These are phyloP conservation scores for Phaeosphaeria sp. DNA, from an alignment of 2,329 filamentous ascomycete genomes.

Conservation along the genomic window DNA sequence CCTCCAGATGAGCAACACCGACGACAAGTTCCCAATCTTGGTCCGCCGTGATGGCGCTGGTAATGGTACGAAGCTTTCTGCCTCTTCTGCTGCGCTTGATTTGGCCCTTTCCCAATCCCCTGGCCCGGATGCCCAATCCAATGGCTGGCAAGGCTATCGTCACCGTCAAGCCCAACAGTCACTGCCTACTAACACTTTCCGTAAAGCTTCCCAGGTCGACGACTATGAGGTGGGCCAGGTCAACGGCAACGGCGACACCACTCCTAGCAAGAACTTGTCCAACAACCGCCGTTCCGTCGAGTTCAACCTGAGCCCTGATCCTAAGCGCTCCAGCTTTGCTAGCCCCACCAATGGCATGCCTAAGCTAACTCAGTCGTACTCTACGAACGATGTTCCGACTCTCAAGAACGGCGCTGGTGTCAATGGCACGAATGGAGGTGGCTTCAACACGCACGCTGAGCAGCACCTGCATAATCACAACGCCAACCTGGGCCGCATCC, in stretches of 20 bases:
- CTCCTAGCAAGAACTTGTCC: slow-evolving; percentile 47
- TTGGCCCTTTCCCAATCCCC: slow-evolving; percentile 74
- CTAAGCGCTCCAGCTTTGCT: slow-evolving; percentile 55
- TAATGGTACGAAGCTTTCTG: slow-evolving; percentile 71
- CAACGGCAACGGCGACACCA: slow-evolving; percentile 51
- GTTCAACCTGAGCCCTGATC: slow-evolving; percentile 52
- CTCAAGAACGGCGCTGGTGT: slow-evolving; percentile 72
- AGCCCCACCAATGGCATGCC: slow-evolving; percentile 69
- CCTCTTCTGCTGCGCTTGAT: slow-evolving; percentile 81
- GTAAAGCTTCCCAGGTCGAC: slow-evolving; percentile 48
- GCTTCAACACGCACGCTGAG: slow-evolving; percentile 62
- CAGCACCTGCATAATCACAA: slow-evolving; percentile 74
- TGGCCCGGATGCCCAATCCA: slow-evolving; percentile 61
- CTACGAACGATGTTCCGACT: slow-evolving; percentile 86
- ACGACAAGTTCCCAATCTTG: slow-evolving; percentile 88
- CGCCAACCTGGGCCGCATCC: slow-evolving; percentile 80
- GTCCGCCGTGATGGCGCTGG: slow-evolving; percentile 68
- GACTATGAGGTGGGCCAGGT: slow-evolving; percentile 41
- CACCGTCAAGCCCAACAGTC: slow-evolving; percentile 71
- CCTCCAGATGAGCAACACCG: slow-evolving; percentile 73
- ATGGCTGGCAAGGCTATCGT: slow-evolving; percentile 69
- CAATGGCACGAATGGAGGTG: slow-evolving; percentile 42
- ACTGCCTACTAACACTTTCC: slow-evolving; percentile 62
- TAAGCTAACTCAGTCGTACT: slow-evolving; percentile 87
- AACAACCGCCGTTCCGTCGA: slow-evolving; percentile 58